phyloP scores from a whole-genome alignment of 148 eudicot genomes.

The Spergularia bocconei region DNA sequence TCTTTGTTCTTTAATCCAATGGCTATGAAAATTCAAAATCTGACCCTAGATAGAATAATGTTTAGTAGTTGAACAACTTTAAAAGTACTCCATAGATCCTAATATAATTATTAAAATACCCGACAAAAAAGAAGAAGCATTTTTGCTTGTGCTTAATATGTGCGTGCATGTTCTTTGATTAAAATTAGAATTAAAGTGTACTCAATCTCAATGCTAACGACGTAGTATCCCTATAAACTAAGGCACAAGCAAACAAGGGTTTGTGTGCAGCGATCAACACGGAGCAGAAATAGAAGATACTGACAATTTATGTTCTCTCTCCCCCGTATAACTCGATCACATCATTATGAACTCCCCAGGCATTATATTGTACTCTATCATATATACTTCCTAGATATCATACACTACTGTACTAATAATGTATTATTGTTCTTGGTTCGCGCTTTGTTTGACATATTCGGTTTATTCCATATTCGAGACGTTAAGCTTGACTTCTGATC shows the following conservation, averaged over 20 bases:
- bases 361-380: conserved; percentile 20
- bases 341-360: conserved; percentile 20
- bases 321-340: conserved; percentile 31
- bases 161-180: conserved; percentile 28
- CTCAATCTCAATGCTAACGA: neutral
- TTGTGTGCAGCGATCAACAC: conserved; percentile 37
- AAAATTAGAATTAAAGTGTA: neutral
- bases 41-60: neutral
- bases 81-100: conserved; percentile 3
- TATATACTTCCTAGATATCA: too few relatives aligned
- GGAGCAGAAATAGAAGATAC: conserved; percentile 41
- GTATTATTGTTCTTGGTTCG: too few relatives aligned
- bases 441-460: too few relatives aligned
- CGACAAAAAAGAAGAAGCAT: conserved; percentile 31
- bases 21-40: neutral
- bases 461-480: too few relatives aligned
- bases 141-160: conserved; percentile 26
- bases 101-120: neutral
- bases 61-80: conserved; percentile 2
- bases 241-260: conserved; percentile 31
- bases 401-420: too few relatives aligned
- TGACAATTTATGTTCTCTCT: conserved; percentile 32
- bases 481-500: too few relatives aligned
- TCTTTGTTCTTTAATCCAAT: neutral
- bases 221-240: conserved; percentile 15